These are phyloP conservation scores for Alternaria panax DNA, from an alignment of 2,329 filamentous ascomycete species.

Conservation along the genomic window DNA sequence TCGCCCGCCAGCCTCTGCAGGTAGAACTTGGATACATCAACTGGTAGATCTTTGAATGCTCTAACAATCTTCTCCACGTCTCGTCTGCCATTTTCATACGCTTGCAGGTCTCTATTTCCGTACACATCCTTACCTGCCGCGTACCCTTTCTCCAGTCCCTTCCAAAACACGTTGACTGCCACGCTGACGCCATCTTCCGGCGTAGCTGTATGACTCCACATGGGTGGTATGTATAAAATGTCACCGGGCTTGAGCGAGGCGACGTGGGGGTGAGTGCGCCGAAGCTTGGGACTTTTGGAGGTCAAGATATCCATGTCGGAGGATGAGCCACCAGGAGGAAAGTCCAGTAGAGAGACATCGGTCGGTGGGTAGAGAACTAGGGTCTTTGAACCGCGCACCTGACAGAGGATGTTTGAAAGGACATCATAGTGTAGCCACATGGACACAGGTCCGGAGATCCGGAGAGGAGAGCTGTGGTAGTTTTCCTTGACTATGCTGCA, in stretches of 20 bases:
- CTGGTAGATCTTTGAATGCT: conserved; percentile 70
- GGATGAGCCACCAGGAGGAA: conserved; percentile 79
- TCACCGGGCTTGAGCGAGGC: conserved; percentile 74
- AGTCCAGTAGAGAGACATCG: conserved; percentile 73
- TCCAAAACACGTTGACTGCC: conserved; percentile 91
- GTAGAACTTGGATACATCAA: conserved; percentile 76
- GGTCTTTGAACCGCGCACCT: conserved; percentile 75
- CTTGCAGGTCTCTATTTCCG: conserved; percentile 83
- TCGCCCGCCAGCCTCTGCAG: conserved; percentile 75
- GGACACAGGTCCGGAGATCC: conserved; percentile 79
- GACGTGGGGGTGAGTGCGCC: conserved; percentile 67
- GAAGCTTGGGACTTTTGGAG: conserved; percentile 29
- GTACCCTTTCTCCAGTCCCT: conserved; percentile 71
- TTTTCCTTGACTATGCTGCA: conserved; percentile 60
- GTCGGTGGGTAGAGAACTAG: conserved; percentile 79
- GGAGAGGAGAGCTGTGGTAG: conserved; percentile 78
- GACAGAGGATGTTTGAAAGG: conserved; percentile 86
- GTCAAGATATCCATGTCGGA: conserved; percentile 77
- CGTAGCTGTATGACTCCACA: conserved; percentile 82
- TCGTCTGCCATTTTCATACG: conserved; percentile 80
- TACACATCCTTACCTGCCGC: conserved; percentile 82
- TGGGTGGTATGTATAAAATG: conserved; percentile 78
- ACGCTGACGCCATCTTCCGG: conserved; percentile 65
- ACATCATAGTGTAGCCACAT: conserved; percentile 96
- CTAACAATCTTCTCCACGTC: conserved; percentile 73